Percentiles rank a stretch among this genome's conserved stretches.
Conservation (phyloP, 768 basidiomycete genomes). For the Naganishia randhawae region DNA sequence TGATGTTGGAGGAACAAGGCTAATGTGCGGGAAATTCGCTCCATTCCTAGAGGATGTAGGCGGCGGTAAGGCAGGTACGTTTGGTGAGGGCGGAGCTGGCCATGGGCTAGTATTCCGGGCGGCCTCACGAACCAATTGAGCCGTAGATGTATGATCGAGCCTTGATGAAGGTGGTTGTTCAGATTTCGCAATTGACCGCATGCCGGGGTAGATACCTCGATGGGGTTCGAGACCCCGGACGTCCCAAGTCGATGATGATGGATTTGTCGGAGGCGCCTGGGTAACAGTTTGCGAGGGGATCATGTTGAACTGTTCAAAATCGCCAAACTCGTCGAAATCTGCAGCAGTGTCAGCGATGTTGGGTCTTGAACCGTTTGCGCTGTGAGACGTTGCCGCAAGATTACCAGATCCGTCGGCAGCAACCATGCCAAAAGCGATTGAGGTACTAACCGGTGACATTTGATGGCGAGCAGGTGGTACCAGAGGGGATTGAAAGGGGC, state of each 20-base stretch:
- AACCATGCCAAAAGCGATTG: slow-evolving; percentile 28
- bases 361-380: slow-evolving; percentile 38
- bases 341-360: slow-evolving; percentile 13
- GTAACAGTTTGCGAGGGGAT: slow-evolving; percentile 37
- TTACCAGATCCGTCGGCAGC: slow-evolving; percentile 42
- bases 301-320: slow-evolving; percentile 44
- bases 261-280: background rate
- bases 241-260: background rate
- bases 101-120: slow-evolving; percentile 10
- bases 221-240: background rate
- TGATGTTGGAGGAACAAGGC: background rate
- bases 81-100: slow-evolving; percentile 29
- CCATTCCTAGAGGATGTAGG: background rate
- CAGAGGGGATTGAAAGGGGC: slow-evolving; percentile 17
- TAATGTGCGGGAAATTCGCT: background rate
- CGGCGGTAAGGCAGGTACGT: slow-evolving; percentile 14
- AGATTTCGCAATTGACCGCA: too few relatives aligned
- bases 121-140: slow-evolving; percentile 18
- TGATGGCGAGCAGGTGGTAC: background rate
- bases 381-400: slow-evolving; percentile 35
- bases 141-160: slow-evolving; percentile 10
- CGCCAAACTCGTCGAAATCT: slow-evolving; percentile 51
- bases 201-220: too few relatives aligned
- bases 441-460: background rate
- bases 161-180: background rate